Conservation (phyloP, 495 filamentous ascomycete genomes). For the Talaromyces borbonicus region DNA sequence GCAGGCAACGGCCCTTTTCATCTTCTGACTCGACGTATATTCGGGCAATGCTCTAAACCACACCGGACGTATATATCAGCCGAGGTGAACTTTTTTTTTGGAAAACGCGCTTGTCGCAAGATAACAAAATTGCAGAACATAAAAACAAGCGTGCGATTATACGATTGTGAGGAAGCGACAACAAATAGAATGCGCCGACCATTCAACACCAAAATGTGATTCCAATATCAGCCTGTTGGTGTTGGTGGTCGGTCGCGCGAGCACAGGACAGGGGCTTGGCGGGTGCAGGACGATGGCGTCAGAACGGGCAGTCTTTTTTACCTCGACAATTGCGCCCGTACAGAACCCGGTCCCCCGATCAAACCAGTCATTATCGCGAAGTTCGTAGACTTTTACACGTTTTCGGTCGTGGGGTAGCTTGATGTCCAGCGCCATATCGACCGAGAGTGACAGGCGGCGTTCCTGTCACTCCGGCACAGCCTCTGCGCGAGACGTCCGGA, state of each 20-base stretch:
- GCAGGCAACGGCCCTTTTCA: conserved; percentile 64
- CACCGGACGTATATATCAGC: not conserved
- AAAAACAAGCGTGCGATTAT: not conserved
- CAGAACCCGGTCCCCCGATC: conserved; percentile 97
- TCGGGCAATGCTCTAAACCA: conserved; percentile 62
- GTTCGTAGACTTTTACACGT: conserved; percentile 98
- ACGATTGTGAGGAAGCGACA: conserved; percentile 8
- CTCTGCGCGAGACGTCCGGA: conserved; percentile 12
- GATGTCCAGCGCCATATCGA: conserved; percentile 75
- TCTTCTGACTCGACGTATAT: conserved; percentile 94
- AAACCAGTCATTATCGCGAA: conserved; percentile 98
- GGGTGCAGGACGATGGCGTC: not conserved
- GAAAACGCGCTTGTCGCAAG: no score
- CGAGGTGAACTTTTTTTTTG: no score
- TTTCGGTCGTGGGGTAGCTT: conserved; percentile 78
- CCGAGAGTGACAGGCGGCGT: conserved; percentile 25
- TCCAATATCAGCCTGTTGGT: no score
- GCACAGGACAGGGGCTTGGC: conserved; percentile 1
- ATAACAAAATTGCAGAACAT: not conserved
- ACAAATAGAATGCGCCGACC: not conserved
- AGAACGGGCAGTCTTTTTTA: conserved; percentile 52
- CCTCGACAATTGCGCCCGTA: conserved; percentile 63
- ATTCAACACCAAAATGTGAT: not conserved
- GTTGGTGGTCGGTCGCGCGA: not conserved
- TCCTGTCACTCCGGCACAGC: conserved; percentile 33